Conservation (phyloP, 352 stramenopile species). For the Phytophthora nicotianae region DNA sequence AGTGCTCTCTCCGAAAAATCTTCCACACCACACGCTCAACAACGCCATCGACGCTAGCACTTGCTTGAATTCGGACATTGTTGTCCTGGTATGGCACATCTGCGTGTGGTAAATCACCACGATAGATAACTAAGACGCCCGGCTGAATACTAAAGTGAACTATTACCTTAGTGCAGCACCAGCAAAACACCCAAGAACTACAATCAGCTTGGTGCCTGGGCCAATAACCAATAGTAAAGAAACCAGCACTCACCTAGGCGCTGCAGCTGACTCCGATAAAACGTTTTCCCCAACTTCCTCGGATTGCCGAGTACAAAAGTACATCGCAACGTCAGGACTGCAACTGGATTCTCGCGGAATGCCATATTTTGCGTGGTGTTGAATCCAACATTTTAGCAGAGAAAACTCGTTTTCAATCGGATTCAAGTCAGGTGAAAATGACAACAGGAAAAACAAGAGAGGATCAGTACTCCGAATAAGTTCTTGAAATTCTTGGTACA, state of each 20-base stretch:
- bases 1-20: neutral
- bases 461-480: constrained; percentile 3
- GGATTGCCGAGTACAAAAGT: constrained; percentile 5
- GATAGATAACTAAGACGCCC: neutral
- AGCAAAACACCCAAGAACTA: neutral
- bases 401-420: constrained; percentile 15
- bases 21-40: neutral
- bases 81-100: neutral
- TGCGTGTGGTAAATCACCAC: neutral
- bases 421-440: constrained; percentile 4
- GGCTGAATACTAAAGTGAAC: neutral
- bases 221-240: neutral
- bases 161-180: neutral
- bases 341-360: neutral
- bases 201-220: neutral
- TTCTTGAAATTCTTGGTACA: constrained; percentile 4
- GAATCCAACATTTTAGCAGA: constrained; percentile 8
- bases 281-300: constrained; percentile 1
- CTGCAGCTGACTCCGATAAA: no score
- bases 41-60: neutral
- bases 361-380: constrained; percentile 7
- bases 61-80: neutral
- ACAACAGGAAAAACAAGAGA: constrained; percentile 2
- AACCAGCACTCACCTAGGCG: neutral
- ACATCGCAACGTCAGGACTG: constrained; percentile 1